Evolutionary conservation across 1,284 basidiomycete genomes (phyloP).

Genomic region (Pisolithus thermaeus): DNA sequence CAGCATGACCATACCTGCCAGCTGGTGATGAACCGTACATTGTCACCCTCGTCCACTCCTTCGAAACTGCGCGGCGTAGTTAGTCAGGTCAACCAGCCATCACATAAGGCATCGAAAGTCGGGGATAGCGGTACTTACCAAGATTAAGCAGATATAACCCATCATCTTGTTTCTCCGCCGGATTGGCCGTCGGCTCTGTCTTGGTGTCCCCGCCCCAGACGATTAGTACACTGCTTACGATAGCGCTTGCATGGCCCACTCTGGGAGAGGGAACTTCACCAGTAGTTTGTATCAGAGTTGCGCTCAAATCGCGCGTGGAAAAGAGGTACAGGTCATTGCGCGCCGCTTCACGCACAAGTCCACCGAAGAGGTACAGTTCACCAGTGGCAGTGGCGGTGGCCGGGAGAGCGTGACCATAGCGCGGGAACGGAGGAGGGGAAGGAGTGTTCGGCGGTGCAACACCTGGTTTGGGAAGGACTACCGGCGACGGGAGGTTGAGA

Average conservation of each 20-base stretch:
- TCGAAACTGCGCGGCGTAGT: slow-evolving; percentile 52
- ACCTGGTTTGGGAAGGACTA: slow-evolving; percentile 56
- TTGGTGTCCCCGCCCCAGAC: slow-evolving; percentile 99
- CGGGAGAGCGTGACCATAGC: slow-evolving; percentile 96
- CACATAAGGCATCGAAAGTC: background rate
- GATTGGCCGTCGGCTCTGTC: slow-evolving; percentile 58
- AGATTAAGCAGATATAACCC: slow-evolving; percentile 94
- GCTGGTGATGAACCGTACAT: slow-evolving; percentile 73
- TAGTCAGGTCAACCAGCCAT: background rate
- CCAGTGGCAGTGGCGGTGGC: slow-evolving; percentile 75
- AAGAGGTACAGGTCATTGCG: slow-evolving; percentile 94
- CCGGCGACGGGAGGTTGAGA: slow-evolving; percentile 59
- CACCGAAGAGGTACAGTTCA: slow-evolving; percentile 96
- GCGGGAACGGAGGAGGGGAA: slow-evolving; percentile 87
- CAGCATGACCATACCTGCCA: slow-evolving; percentile 95
- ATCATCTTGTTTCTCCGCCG: slow-evolving; percentile 86
- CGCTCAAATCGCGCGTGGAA: slow-evolving; percentile 73
- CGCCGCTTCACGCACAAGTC: slow-evolving; percentile 87
- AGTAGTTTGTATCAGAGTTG: slow-evolving; percentile 77
- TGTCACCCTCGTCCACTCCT: slow-evolving; percentile 91
- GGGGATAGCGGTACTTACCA: slow-evolving; percentile 45
- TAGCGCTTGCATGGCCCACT: slow-evolving; percentile 93
- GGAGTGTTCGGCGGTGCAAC: slow-evolving; percentile 52
- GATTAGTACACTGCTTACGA: slow-evolving; percentile 93
- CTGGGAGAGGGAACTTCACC: slow-evolving; percentile 88